A percentile compares a stretch with the other conserved stretches of the same genome.
These are phyloP conservation scores for Alternaria ethzedia DNA, from an alignment of 2,329 filamentous ascomycete genomes.

Conservation along the genomic window DNA sequence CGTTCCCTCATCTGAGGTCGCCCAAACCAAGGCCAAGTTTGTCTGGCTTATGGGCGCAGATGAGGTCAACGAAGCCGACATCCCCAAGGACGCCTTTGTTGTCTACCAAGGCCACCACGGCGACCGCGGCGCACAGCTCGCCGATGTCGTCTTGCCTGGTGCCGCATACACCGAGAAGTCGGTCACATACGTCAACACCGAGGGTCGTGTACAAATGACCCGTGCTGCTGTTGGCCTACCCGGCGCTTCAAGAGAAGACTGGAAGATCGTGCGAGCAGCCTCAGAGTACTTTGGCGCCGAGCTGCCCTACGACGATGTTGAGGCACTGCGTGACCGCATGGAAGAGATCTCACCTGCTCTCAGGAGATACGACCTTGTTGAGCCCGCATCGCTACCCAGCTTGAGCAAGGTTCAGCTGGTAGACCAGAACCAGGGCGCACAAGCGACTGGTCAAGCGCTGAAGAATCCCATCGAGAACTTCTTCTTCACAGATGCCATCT, in stretches of 20 bases:
- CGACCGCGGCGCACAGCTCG: slow-evolving; percentile 89
- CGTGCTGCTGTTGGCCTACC: slow-evolving; percentile 87
- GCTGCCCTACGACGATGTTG: slow-evolving; percentile 91
- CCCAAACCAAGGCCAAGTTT: slow-evolving; percentile 88
- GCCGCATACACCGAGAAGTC: slow-evolving; percentile 97
- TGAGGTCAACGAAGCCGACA: slow-evolving; percentile 82
- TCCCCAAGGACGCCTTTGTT: slow-evolving; percentile 95
- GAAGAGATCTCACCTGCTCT: slow-evolving; percentile 91
- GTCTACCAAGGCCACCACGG: slow-evolving; percentile 99
- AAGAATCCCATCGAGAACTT: slow-evolving; percentile 93
- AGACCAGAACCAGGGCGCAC: slow-evolving; percentile 91
- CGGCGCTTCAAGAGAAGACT: slow-evolving; percentile 91
- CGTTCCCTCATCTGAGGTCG: slow-evolving; percentile 79
- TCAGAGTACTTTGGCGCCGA: slow-evolving; percentile 89
- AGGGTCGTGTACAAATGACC: slow-evolving; percentile 93
- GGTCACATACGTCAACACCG: slow-evolving; percentile 96
- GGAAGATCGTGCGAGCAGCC: slow-evolving; percentile 95
- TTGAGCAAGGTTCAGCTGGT: slow-evolving; percentile 94
- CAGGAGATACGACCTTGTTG: slow-evolving; percentile 87
- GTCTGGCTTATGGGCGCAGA: slow-evolving; percentile 96
- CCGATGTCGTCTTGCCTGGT: slow-evolving; percentile 91
- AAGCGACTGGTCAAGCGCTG: slow-evolving; percentile 74
- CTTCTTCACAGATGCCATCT: slow-evolving; percentile 97
- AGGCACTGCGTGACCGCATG: slow-evolving; percentile 89
- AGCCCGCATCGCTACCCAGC: slow-evolving; percentile 73